Base-by-base conservation (phyloP, 1,284 basidiomycete genomes). In the Ceratobasidium sp. region DNA sequence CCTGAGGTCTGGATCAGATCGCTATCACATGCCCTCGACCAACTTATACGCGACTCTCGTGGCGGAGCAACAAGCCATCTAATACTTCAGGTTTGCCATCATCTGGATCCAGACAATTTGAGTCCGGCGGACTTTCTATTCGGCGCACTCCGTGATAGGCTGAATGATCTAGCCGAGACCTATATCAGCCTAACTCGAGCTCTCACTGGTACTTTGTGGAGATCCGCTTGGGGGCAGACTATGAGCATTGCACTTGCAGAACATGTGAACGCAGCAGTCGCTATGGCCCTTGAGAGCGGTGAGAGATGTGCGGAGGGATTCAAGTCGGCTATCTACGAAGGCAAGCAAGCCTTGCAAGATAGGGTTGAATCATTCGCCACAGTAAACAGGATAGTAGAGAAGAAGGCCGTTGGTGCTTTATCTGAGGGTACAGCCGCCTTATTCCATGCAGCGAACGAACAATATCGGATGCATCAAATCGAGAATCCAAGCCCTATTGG, bases 401-500 rank as follows among this genome's bases (percentile, higher is more conserved):
- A 70, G 13, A 70, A 70, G 68, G 68, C 68, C 9, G 28, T 42
- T 2, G 26, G 15, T 12, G 68, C 53, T 9, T 20, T 70, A 26
- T 18, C 20, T 18, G 1, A 56, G 3, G 53, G 39, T 15, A 15
- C 40, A n/a, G 39, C 12, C n/a, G 6, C n/a, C 39, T 2, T 39
- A 39, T 10, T 18, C 4, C n/a, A 55, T 9, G 49, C 53, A 20
- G 5, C 33, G n/a, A 28, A 58, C 18, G 68, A 56, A 26, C 68
- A 55, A 13, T 56, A 70, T 23, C 51, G 33, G 42, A 55, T 70
- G 68, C 53, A 70, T 20, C 42, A 53, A 2, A 70, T 70, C 10
- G 68, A 70, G 40, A 13, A 55, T 23, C 68, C 51, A 42, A 12
- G 15, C 3, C 51, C 68, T 12, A 23, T 70, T 44, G 3, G 15